Percentiles rank a stretch among this genome's conserved stretches.
These are phyloP conservation scores for Russula compacta DNA, from an alignment of 768 basidiomycete species.

Conservation along the genomic window DNA sequence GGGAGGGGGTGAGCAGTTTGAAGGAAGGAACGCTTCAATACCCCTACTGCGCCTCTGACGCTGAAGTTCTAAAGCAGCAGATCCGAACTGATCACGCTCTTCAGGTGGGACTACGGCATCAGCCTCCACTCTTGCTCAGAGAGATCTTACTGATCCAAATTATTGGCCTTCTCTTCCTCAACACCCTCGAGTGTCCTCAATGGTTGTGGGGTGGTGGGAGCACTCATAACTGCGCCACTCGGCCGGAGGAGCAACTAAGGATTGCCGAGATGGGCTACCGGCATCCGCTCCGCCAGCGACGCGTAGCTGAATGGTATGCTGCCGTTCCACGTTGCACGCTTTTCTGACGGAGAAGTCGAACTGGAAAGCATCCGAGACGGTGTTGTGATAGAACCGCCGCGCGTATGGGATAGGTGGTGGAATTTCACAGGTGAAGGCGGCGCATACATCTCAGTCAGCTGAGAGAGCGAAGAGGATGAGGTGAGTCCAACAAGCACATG, in stretches of 20 bases:
- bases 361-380: conserved; percentile 21
- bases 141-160: neutral
- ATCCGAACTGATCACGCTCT: conserved; percentile 42
- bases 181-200: conserved; percentile 28
- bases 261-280: conserved; percentile 40
- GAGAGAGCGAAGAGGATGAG: conserved; percentile 58
- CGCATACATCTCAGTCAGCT: conserved; percentile 82
- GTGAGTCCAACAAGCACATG: conserved; percentile 71
- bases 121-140: conserved; percentile 4
- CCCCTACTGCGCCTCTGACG: conserved; percentile 43
- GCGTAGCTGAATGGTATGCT: conserved; percentile 33
- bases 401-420: conserved; percentile 27
- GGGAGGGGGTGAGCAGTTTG: conserved; percentile 26
- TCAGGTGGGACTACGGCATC: conserved; percentile 12
- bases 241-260: conserved; percentile 35
- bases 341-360: conserved; percentile 30
- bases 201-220: conserved; percentile 30
- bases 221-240: conserved; percentile 30
- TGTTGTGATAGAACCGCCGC: conserved; percentile 35
- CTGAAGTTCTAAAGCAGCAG: conserved; percentile 52
- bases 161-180: conserved; percentile 32
- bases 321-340: conserved; percentile 72
- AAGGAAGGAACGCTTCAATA: conserved; percentile 37
- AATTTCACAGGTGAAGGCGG: conserved; percentile 52
- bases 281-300: conserved; percentile 37